A percentile compares a stretch with the other conserved stretches of the same genome.
Evolutionary conservation across 768 basidiomycete species (phyloP).

Genomic region (Jaapia argillacea): DNA sequence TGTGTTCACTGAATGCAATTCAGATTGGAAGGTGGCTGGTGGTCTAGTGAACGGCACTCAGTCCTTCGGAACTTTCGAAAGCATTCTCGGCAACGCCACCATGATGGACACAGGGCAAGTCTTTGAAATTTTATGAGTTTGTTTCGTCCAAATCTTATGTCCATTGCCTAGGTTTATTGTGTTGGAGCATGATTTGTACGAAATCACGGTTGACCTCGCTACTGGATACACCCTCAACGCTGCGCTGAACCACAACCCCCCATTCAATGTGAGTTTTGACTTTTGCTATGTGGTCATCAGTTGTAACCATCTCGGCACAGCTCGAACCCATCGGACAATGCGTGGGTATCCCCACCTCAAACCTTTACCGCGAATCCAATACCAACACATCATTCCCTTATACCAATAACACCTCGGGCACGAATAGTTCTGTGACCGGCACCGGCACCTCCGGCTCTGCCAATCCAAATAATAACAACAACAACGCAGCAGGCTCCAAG

Average conservation of each 20-base stretch:
- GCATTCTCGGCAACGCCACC: constrained; percentile 63
- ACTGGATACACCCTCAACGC: constrained; percentile 77
- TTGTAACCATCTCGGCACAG: constrained; percentile 19
- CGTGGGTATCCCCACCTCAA: constrained; percentile 44
- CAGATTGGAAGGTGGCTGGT: constrained; percentile 84
- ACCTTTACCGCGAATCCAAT: constrained; percentile 83
- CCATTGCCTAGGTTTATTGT: constrained; percentile 66
- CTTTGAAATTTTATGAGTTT: too few species aligned
- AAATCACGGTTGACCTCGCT: constrained; percentile 84
- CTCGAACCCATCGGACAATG: constrained; percentile 75
- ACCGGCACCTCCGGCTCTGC: neutral
- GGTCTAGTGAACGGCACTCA: constrained; percentile 59
- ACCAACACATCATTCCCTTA: constrained; percentile 60
- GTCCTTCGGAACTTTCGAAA: constrained; percentile 59
- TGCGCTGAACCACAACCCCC: constrained; percentile 55
- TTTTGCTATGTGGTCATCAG: neutral
- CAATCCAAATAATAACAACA: neutral
- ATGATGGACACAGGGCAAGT: constrained; percentile 49
- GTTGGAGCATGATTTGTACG: constrained; percentile 77
- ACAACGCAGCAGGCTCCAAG: too few species aligned
- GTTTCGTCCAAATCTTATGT: neutral
- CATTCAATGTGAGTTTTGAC: constrained; percentile 42
- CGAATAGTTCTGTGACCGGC: neutral
- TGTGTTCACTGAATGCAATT: neutral
- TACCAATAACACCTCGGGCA: constrained; percentile 19